Percentiles rank a stretch among this genome's conserved stretches.
These are phyloP conservation scores for Abelmoschus esculentus DNA, from an alignment of 345 rosid genomes.

Conservation along the genomic window DNA sequence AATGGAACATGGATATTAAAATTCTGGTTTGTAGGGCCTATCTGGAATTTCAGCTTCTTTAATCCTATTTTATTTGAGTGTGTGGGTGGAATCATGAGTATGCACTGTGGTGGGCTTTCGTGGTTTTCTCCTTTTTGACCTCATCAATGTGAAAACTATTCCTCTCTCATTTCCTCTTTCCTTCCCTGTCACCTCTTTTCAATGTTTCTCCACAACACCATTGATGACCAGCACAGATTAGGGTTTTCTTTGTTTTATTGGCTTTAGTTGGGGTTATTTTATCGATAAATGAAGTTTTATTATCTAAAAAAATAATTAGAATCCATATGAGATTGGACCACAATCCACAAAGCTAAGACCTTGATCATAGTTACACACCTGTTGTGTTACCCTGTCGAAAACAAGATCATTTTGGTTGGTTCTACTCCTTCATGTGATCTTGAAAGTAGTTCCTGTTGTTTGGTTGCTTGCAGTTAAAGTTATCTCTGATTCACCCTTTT, in stretches of 20 bases:
- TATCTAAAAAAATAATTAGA: no score
- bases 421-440: constrained; percentile 18
- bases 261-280: not conserved
- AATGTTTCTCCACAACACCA: no score
- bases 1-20: not conserved
- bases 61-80: not conserved
- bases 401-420: not conserved
- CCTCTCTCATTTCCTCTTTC: not conserved
- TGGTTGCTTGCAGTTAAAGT: constrained; percentile 6
- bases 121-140: constrained; percentile 32
- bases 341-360: not conserved
- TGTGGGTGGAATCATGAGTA: constrained; percentile 45
- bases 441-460: not conserved
- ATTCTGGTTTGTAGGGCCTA: no score
- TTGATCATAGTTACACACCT: not conserved
- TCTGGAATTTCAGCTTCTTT: no score
- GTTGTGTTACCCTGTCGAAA: not conserved
- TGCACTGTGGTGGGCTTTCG: not conserved
- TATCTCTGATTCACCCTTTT: not conserved
- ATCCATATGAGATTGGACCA: constrained; percentile 9
- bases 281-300: no score
- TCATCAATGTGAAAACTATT: constrained; percentile 23
- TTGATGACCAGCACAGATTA: not conserved
- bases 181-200: no score
- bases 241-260: not conserved